Evolutionary conservation across 345 rosid species (phyloP), one percentile per base, ranked within the genome.

Genomic region (Hibiscus tridactylites): DNA sequence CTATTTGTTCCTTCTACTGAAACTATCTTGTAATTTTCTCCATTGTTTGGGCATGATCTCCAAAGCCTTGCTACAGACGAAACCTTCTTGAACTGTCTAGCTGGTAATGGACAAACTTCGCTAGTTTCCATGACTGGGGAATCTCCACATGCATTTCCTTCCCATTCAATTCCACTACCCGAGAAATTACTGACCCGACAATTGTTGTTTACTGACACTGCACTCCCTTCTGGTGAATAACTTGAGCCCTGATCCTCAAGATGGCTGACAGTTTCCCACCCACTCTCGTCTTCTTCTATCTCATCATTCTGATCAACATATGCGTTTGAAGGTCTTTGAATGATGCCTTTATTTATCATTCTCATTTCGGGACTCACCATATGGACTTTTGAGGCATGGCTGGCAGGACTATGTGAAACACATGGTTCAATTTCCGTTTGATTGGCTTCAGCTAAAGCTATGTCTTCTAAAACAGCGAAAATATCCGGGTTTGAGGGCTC

Each of bases 201-300:
- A 59, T 73, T 83, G 76, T 85, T 84, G 82, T 78, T 88, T 19
- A 77, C 79, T 21, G 91, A 85, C 65, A 75, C 83, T 17, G 61
- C 68, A 75, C 97, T 88, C 57, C 83, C 92, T 39, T 91, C 93
- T 1, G 80, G 92, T 7, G 97, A 88, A 83, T 70, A 90, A 70
- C 89, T 88, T 26, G 96, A 95, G 35, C 84, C 91, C 71, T 85
- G 92, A 71, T 89, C 97, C 69, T 90, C 97, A 6, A 81, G 82
- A 78, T 88, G 90, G 81, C 96, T 95, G 76, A 86, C 96, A 12
- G 99, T 89, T 85, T 95, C 97, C 99, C 99, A 92, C 44, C 88
- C 97, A 61, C 99, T 95, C 75, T 95, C 97, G 56, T 90, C 97
- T 67, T 92, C 97, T 78, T 91, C 92, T 0, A 85, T 73, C 7